Conservation (phyloP, 352 stramenopile species). For the Pythium plurisporium region DNA sequence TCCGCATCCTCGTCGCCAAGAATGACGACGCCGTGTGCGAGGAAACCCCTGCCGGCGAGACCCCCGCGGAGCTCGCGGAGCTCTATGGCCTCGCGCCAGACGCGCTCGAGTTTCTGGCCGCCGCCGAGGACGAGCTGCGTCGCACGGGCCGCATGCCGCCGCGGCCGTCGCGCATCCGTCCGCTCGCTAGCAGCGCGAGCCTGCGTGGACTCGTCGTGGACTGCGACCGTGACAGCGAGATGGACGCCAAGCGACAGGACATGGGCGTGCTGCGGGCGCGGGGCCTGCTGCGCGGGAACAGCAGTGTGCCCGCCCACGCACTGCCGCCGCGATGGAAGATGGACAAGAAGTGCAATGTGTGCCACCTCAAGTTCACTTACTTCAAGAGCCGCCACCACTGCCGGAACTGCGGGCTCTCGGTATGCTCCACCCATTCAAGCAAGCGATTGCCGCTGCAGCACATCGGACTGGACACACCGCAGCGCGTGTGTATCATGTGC, state of each 20-base stretch:
- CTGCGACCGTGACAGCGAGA: conserved; percentile 6
- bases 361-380: conserved; percentile 82
- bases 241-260: background rate
- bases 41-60: conserved; percentile 71
- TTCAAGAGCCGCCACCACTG: conserved; percentile 86
- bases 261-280: conserved; percentile 14
- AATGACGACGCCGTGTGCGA: conserved; percentile 51
- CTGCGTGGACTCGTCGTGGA: conserved; percentile 12
- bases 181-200: conserved; percentile 16
- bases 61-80: conserved; percentile 54
- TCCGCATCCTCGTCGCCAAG: conserved; percentile 45
- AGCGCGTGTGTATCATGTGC: conserved; percentile 78
- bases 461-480: conserved; percentile 48
- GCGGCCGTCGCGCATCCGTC: conserved; percentile 48
- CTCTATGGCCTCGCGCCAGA: conserved; percentile 44
- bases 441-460: conserved; percentile 59
- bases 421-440: conserved; percentile 81
- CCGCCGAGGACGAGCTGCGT: conserved; percentile 41
- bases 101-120: conserved; percentile 43
- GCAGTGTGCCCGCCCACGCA: conserved; percentile 8
- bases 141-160: conserved; percentile 38
- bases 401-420: conserved; percentile 81
- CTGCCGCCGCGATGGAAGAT: conserved; percentile 68
- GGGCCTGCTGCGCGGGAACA: background rate
- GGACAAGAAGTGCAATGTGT: conserved; percentile 79